These are phyloP conservation scores for Chloranthus sessilifolius DNA, from an alignment of 164 flowering plant genomes.

Conservation along the genomic window DNA sequence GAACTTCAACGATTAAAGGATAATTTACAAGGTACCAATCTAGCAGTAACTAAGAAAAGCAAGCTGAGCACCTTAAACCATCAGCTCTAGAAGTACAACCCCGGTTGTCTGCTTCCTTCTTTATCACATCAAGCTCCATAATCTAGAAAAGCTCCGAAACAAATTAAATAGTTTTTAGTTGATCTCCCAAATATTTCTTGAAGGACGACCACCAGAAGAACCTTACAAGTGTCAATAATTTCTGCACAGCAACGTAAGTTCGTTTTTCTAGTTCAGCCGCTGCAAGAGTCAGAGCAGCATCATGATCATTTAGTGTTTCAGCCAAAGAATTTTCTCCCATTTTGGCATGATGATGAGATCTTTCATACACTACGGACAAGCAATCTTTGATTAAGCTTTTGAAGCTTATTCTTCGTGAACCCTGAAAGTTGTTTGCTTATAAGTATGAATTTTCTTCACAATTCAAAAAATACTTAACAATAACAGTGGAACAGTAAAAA, in stretches of 20 bases:
- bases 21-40: conserved; percentile 4
- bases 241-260: conserved; percentile 44
- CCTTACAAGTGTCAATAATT: conserved; percentile 50
- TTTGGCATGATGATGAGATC: conserved; percentile 19
- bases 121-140: conserved; percentile 72
- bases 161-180: neutral
- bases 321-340: conserved; percentile 6
- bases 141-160: conserved; percentile 30
- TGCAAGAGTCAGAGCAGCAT: conserved; percentile 34
- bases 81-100: conserved; percentile 67
- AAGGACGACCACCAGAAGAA: conserved; percentile 1
- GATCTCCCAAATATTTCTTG: neutral
- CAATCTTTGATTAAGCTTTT: conserved; percentile 59
- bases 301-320: conserved; percentile 11
- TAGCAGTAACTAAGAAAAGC: neutral
- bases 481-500: too few relatives aligned
- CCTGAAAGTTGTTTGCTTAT: conserved; percentile 37
- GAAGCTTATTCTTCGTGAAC: conserved; percentile 59
- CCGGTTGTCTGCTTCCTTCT: conserved; percentile 51
- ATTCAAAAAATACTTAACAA: too few relatives aligned
- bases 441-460: too few relatives aligned
- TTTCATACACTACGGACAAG: conserved; percentile 33
- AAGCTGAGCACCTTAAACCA: conserved; percentile 55
- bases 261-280: conserved; percentile 39
- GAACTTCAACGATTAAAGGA: conserved; percentile 2